Evolutionary conservation across 1,284 basidiomycete species (phyloP), one percentile per base, ranked within the genome.

Genomic region (Athelia psychrophila): DNA sequence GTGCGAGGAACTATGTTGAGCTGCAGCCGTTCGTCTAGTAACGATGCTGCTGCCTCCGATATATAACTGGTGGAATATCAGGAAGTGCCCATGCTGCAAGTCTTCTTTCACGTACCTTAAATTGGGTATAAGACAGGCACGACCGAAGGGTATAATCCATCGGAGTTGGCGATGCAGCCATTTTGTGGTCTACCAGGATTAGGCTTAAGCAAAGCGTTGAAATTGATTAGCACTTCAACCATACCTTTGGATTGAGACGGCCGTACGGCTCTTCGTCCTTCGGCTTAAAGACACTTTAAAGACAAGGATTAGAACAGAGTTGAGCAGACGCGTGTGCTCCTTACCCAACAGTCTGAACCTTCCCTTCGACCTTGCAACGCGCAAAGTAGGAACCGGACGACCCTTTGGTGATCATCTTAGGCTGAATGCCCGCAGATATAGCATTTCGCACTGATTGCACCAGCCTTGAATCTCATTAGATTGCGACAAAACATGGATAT

Each of bases 191-290:
- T 93, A 44, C n/a, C 36, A 46, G 54, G 51, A 22, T 44, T 15
- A 46, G 16, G 12, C 40, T 51, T 15, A 15, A 23, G 36, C 24
- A 42, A 52, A 30, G 6, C 27, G 13, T 30, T 13, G 48, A 24
- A 32, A 42, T 9, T 49, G 40, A 27, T 15, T 33, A 24, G 22
- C 8, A 23, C n/a, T 25, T 24, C 1, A 35, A 58, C 10, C 20
- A 42, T 42, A 82, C 86, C 77, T 92, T 91, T 3, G 91, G 91
- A 64, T 94, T 94, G 19, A 93, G 72, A 32, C 84, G 76, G 25
- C 89, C 89, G 60, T 92, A 92, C 3, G 90, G 90, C 59, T 93
- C 91, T 66, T 94, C 92, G 60, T 94, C 92, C 64, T 93, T 93
- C 2, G 92, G 92, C 64, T 95, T 93, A 69, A 94, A 94, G 4